Conservation (phyloP, 805 yeast species). For the Kluyveromyces starmeri region DNA sequence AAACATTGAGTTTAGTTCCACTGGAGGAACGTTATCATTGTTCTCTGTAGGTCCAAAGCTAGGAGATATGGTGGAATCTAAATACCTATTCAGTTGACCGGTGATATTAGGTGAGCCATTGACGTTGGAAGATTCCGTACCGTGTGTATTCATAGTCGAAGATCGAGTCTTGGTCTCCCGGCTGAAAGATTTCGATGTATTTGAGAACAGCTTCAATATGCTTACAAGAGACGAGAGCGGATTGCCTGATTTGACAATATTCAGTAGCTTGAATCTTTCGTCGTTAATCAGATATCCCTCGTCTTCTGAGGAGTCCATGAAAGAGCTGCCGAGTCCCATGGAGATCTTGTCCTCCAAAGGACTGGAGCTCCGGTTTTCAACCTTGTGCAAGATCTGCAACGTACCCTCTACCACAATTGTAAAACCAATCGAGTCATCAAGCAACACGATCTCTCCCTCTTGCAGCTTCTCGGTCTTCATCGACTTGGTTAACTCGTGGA, state of each 20-base stretch:
- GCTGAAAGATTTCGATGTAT: neutral
- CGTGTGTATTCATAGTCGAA: neutral
- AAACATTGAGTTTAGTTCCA: neutral
- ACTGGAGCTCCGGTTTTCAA: constrained; percentile 25
- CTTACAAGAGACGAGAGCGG: constrained; percentile 79
- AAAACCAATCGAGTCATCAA: constrained; percentile 75
- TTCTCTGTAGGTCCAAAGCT: neutral
- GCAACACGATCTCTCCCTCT: constrained; percentile 62
- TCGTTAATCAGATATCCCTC: constrained; percentile 38
- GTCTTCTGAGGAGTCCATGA: constrained; percentile 29
- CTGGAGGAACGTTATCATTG: neutral
- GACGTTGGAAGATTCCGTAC: neutral
- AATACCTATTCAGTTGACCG: neutral
- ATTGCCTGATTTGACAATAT: constrained; percentile 73
- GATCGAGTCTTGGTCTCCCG: neutral
- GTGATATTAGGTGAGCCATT: neutral
- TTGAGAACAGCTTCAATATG: constrained; percentile 64
- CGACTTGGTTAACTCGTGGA: constrained; percentile 83
- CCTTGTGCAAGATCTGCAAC: constrained; percentile 64
- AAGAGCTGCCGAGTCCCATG: constrained; percentile 22
- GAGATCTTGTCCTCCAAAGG: constrained; percentile 16
- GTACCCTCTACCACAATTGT: constrained; percentile 89
- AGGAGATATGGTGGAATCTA: constrained; percentile 2
- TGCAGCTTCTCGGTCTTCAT: constrained; percentile 83
- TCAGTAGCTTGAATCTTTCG: constrained; percentile 61